Conservation (phyloP, 2,329 filamentous ascomycete genomes). For the Laburnicola sp. region DNA sequence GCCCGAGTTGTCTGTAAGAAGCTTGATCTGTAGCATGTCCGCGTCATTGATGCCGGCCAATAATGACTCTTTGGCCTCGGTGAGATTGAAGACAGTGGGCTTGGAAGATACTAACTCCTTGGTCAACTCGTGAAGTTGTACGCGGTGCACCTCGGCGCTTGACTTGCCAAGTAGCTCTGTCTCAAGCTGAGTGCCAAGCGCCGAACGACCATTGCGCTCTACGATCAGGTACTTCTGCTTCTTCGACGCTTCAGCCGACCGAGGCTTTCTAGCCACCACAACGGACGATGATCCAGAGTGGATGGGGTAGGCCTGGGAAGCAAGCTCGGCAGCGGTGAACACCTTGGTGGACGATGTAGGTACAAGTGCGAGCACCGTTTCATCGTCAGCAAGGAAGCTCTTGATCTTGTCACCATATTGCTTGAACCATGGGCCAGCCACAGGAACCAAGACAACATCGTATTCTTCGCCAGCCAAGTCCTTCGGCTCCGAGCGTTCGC, state of each 20-base stretch:
- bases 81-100: slow-evolving; percentile 8
- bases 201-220: background rate
- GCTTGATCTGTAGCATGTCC: slow-evolving; percentile 11
- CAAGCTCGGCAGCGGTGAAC: background rate
- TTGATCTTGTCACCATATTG: background rate
- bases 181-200: background rate
- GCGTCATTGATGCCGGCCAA: slow-evolving; percentile 9
- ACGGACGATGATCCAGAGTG: background rate
- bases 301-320: background rate
- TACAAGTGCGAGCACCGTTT: background rate
- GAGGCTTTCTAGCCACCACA: background rate
- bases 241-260: background rate
- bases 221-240: background rate
- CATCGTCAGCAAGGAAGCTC: background rate
- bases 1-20: slow-evolving; percentile 14
- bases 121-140: background rate
- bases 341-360: background rate
- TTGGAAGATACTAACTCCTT: background rate
- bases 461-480: background rate
- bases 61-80: slow-evolving; percentile 12
- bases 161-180: background rate
- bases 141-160: background rate
- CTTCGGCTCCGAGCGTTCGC: background rate
- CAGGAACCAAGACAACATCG: background rate
- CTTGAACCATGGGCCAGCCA: background rate